Conservation (phyloP, 306 rosid genomes). For the Sphenostylis stenocarpa region DNA sequence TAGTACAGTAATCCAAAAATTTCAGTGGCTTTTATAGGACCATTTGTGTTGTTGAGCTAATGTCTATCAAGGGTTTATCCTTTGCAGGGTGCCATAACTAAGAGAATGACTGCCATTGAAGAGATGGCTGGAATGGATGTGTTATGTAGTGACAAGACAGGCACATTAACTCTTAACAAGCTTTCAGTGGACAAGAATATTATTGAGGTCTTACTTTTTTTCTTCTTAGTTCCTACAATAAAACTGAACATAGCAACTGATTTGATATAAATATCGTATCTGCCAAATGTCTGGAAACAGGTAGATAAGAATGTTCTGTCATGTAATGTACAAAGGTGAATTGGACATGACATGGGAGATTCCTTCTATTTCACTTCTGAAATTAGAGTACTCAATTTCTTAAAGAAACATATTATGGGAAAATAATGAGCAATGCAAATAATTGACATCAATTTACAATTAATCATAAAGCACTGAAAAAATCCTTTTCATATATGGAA, state of each 20-base stretch:
- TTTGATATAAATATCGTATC: neutral
- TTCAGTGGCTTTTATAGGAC: neutral
- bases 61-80: neutral
- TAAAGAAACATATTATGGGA: neutral
- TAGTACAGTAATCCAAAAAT: neutral
- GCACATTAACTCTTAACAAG: conserved; percentile 79
- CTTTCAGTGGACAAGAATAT: conserved; percentile 69
- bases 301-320: neutral
- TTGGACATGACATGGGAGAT: neutral
- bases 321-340: neutral
- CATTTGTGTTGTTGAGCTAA: neutral
- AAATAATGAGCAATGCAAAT: neutral
- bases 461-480: neutral
- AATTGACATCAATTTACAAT: neutral
- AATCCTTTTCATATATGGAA: neutral
- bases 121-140: conserved; percentile 93
- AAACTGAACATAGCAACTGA: neutral
- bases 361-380: neutral
- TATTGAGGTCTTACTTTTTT: conserved; percentile 53
- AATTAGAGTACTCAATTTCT: neutral
- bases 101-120: conserved; percentile 85
- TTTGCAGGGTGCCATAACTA: conserved; percentile 79
- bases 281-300: neutral
- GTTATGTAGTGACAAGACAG: conserved; percentile 75
- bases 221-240: neutral